Evolutionary conservation across 495 filamentous ascomycete species (phyloP).

Genomic region (Daldinia bambusicola): DNA sequence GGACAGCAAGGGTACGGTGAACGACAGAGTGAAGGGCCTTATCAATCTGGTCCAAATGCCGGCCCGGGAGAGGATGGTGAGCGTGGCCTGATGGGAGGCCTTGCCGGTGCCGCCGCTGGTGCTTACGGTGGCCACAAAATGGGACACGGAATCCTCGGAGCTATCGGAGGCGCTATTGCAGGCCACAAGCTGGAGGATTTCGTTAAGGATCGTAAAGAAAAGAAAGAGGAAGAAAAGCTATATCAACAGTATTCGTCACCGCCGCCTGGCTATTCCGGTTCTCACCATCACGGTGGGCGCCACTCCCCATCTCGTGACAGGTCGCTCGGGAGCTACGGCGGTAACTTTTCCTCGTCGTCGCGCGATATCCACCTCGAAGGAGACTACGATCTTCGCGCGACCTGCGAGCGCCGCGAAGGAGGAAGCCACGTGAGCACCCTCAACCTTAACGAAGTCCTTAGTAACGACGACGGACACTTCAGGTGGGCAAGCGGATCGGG

Average conservation of each 20-base stretch:
- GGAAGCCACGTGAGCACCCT: conserved; percentile 47
- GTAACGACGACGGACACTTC: conserved; percentile 50
- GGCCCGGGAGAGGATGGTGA: conserved; percentile 43
- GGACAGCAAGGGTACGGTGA: conserved; percentile 11
- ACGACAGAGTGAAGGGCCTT: conserved; percentile 8
- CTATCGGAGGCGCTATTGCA: conserved; percentile 50
- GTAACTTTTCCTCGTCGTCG: conserved; percentile 49
- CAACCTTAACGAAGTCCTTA: conserved; percentile 49
- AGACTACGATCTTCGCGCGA: conserved; percentile 49
- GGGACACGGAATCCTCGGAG: conserved; percentile 50
- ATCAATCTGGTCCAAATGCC: conserved; percentile 10
- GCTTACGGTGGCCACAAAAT: conserved; percentile 51
- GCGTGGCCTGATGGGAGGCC: conserved; percentile 50
- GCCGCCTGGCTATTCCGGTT: conserved; percentile 6
- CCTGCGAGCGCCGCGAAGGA: conserved; percentile 46
- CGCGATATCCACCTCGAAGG: conserved; percentile 50
- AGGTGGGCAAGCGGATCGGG: conserved; percentile 40
- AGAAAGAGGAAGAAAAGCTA: conserved; percentile 49
- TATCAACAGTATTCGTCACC: conserved; percentile 31
- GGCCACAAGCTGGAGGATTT: conserved; percentile 54
- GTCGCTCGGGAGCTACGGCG: conserved; percentile 36
- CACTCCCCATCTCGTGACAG: conserved; percentile 15
- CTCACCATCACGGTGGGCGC: not conserved
- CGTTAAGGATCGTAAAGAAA: conserved; percentile 51
- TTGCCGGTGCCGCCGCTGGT: conserved; percentile 50